phyloP scores from a whole-genome alignment of 768 basidiomycete species.

The Amanita pallidorosea region DNA sequence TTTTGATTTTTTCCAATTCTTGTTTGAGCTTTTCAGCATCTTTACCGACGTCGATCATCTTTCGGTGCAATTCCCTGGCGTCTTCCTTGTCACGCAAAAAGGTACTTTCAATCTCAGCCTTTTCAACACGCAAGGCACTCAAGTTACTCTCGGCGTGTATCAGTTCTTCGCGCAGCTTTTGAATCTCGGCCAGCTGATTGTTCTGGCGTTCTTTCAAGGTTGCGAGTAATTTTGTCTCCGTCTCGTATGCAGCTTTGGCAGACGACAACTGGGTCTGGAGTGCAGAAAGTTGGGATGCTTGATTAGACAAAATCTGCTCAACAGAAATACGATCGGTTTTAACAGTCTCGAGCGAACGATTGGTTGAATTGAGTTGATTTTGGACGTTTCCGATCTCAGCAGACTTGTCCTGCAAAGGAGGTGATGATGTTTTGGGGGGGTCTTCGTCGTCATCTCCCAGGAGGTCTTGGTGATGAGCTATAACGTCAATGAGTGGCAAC shows the following conservation, averaged over 20 bases:
- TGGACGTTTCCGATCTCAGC: slow-evolving; percentile 82
- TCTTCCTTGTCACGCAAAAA: slow-evolving; percentile 93
- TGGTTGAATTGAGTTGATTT: slow-evolving; percentile 79
- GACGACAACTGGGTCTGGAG: slow-evolving; percentile 77
- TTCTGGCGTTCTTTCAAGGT: slow-evolving; percentile 59
- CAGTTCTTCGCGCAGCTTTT: slow-evolving; percentile 62
- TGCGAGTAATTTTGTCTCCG: slow-evolving; percentile 61
- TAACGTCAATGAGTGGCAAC: neutral
- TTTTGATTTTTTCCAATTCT: slow-evolving; percentile 81
- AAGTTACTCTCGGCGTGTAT: slow-evolving; percentile 90
- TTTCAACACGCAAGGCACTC: slow-evolving; percentile 80
- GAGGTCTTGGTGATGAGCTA: slow-evolving; percentile 33
- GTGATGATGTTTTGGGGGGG: slow-evolving; percentile 23
- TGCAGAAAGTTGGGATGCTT: slow-evolving; percentile 65
- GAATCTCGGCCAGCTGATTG: slow-evolving; percentile 60
- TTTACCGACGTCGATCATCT: slow-evolving; percentile 71
- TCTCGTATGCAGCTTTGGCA: slow-evolving; percentile 79
- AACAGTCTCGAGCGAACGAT: slow-evolving; percentile 52
- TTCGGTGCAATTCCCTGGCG: slow-evolving; percentile 71
- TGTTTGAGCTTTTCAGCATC: slow-evolving; percentile 61
- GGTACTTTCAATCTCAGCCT: slow-evolving; percentile 80
- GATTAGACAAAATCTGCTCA: slow-evolving; percentile 54
- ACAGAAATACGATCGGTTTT: slow-evolving; percentile 55
- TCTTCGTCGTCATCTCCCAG: slow-evolving; percentile 68
- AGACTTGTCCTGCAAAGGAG: slow-evolving; percentile 59